Percentiles rank a stretch among this genome's conserved stretches.
phyloP scores from a whole-genome alignment of 2,329 filamentous ascomycete genomes.

The Fusarium sublunatum region DNA sequence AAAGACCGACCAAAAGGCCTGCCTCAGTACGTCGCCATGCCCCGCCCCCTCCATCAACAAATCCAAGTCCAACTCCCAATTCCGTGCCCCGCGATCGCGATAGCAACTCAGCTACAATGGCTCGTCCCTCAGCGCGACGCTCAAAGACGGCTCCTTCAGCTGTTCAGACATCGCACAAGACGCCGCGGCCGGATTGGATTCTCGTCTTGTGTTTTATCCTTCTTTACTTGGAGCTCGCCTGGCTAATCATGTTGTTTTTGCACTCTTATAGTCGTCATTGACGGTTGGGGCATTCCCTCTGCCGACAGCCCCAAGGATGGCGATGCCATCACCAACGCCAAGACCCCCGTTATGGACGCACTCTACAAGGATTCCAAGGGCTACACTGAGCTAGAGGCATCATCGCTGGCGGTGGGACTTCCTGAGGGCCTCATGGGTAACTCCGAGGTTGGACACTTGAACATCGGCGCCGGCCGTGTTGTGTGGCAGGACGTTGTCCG shows the following conservation, averaged over 20 bases:
- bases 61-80: constrained; percentile 36
- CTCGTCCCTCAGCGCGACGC: constrained; percentile 34
- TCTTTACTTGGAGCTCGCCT: constrained; percentile 67
- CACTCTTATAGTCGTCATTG: constrained; percentile 86
- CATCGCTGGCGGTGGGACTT: constrained; percentile 92
- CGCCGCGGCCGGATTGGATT: constrained; percentile 51
- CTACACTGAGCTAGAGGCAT: constrained; percentile 93
- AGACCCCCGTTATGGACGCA: constrained; percentile 94
- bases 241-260: constrained; percentile 68
- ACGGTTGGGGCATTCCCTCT: constrained; percentile 94
- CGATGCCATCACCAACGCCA: constrained; percentile 93
- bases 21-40: constrained; percentile 65
- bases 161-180: constrained; percentile 19
- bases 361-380: constrained; percentile 86
- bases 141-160: constrained; percentile 38
- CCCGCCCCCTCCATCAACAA: constrained; percentile 44
- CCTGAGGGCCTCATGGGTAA: constrained; percentile 99
- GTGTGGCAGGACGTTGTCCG: constrained; percentile 99
- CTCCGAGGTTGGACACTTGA: constrained; percentile 97
- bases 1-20: constrained; percentile 69
- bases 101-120: constrained; percentile 17
- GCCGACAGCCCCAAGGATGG: constrained; percentile 85
- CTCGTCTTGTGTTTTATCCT: constrained; percentile 64
- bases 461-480: constrained; percentile 96
- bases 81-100: constrained; percentile 37